These are phyloP conservation scores for Conticribra weissflogii DNA, from an alignment of 108 stramenopile genomes.

Conservation along the genomic window DNA sequence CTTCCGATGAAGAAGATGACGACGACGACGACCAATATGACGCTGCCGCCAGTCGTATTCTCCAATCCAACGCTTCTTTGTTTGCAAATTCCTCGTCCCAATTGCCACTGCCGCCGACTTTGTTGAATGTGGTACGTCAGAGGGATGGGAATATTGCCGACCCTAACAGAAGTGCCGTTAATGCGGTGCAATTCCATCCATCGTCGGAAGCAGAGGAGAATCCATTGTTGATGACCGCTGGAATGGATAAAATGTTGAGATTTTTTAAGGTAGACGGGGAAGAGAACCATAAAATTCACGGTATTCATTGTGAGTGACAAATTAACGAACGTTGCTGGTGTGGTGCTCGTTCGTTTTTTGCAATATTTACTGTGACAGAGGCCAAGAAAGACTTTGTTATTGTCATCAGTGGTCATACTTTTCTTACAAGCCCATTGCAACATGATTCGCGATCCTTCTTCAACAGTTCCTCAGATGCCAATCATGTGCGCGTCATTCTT, in stretches of 20 bases:
- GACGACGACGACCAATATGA: slow-evolving; percentile 43
- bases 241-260: slow-evolving; percentile 90
- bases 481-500: slow-evolving; percentile 88
- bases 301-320: slow-evolving; percentile 62
- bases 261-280: slow-evolving; percentile 90
- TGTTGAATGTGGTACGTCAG: slow-evolving; percentile 68
- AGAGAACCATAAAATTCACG: slow-evolving; percentile 85
- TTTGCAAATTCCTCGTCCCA: slow-evolving; percentile 30
- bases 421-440: too few species aligned
- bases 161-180: slow-evolving; percentile 75
- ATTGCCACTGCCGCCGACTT: slow-evolving; percentile 59
- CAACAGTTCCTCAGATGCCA: slow-evolving; percentile 78
- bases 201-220: slow-evolving; percentile 58
- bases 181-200: slow-evolving; percentile 86
- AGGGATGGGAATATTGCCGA: slow-evolving; percentile 88
- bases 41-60: slow-evolving; percentile 28
- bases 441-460: too few species aligned
- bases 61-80: slow-evolving; percentile 44
- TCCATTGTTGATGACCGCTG: slow-evolving; percentile 81
- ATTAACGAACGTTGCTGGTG: neutral
- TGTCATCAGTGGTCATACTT: too few species aligned
- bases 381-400: too few species aligned
- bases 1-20: slow-evolving; percentile 37
- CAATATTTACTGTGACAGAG: too few species aligned
- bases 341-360: neutral